Percentiles rank a stretch among this genome's conserved stretches.
Conservation (phyloP, 2,329 filamentous ascomycete species). For the Zasmidium angulare region DNA sequence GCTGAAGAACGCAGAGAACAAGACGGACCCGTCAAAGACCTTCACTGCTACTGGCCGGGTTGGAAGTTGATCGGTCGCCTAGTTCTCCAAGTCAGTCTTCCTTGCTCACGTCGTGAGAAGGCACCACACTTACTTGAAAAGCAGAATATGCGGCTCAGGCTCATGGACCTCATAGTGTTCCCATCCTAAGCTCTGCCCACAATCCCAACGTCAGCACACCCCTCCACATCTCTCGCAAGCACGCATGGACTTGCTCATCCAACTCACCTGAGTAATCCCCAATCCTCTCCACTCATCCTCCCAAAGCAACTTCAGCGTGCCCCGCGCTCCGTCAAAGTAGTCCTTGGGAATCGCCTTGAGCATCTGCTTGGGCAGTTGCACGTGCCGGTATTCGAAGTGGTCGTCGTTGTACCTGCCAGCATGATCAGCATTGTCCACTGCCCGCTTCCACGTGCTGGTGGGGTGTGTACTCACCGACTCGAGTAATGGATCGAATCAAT, state of each 20-base stretch:
- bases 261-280: constrained; percentile 91
- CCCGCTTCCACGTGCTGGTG: neutral
- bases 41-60: constrained; percentile 7
- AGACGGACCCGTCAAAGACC: too few relatives aligned
- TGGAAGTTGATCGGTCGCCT: constrained; percentile 26
- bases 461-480: constrained; percentile 64
- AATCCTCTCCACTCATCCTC: constrained; percentile 97
- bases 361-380: constrained; percentile 97
- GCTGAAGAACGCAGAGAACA: neutral
- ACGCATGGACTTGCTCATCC: too few relatives aligned
- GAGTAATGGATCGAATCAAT: constrained; percentile 96
- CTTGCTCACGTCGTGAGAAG: neutral
- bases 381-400: constrained; percentile 94
- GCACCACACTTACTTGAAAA: constrained; percentile 82
- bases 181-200: constrained; percentile 93
- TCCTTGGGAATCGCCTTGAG: constrained; percentile 94
- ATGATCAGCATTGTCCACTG: neutral
- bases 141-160: constrained; percentile 94
- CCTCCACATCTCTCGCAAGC: neutral
- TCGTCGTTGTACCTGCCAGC: constrained; percentile 81
- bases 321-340: constrained; percentile 84
- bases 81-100: neutral
- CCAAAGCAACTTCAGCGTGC: constrained; percentile 93
- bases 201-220: neutral
- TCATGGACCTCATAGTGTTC: constrained; percentile 99